These are phyloP conservation scores for Lippia alba DNA, from an alignment of 305 asterid species.

Conservation along the genomic window DNA sequence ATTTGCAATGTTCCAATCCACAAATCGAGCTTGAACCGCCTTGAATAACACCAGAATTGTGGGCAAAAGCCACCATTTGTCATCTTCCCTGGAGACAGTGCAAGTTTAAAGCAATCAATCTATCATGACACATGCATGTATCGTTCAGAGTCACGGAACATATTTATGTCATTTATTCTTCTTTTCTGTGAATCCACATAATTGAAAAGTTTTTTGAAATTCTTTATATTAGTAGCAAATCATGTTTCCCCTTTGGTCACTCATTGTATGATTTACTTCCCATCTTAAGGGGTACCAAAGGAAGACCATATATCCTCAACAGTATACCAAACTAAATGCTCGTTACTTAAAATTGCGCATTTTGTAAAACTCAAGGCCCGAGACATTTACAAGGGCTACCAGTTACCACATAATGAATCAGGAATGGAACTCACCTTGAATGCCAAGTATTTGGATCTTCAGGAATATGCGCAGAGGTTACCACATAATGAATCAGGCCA, in stretches of 20 bases:
- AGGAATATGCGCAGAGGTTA: slow-evolving; percentile 52
- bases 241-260: slow-evolving; percentile 1
- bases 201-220: not conserved
- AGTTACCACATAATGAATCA: too few relatives aligned
- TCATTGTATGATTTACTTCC: slow-evolving; percentile 10
- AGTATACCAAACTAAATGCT: not conserved
- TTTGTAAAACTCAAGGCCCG: slow-evolving; percentile 5
- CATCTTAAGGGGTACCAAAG: slow-evolving; percentile 9
- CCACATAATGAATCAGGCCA: slow-evolving; percentile 73
- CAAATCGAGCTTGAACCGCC: slow-evolving; percentile 83
- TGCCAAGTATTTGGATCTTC: slow-evolving; percentile 52
- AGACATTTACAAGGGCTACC: not conserved
- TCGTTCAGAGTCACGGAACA: not conserved
- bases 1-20: slow-evolving; percentile 93
- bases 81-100: slow-evolving; percentile 75
- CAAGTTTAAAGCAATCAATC: slow-evolving; percentile 12
- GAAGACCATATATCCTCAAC: slow-evolving; percentile 1
- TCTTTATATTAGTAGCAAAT: slow-evolving; percentile 14
- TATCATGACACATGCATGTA: not conserved
- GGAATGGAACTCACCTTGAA: slow-evolving; percentile 57
- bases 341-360: slow-evolving; percentile 6
- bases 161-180: not conserved
- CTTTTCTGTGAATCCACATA: not conserved
- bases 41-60: slow-evolving; percentile 75
- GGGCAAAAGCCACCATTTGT: slow-evolving; percentile 91